Evolutionary conservation across 768 basidiomycete genomes (phyloP), one percentile per base, ranked within the genome.

Genomic region (Pleurotus salmoneostramineus): DNA sequence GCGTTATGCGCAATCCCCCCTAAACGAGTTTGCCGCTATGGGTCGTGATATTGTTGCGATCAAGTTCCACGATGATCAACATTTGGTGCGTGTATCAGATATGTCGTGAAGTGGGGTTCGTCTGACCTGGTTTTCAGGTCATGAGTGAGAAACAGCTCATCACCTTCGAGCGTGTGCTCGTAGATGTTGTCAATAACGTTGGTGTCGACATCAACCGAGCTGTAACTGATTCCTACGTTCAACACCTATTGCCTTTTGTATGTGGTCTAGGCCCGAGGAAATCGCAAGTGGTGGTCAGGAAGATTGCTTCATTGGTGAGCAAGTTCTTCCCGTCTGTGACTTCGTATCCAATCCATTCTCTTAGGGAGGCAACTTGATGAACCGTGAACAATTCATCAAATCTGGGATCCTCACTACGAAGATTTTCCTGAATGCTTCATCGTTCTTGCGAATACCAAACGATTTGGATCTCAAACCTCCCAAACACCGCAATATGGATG

Each of bases 151-250:
- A 96, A 68, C 75, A 98, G 11, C 70, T 93, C 49, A 71, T 78
- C 4, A 84, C 87, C 0, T 83, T 97, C 42, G 97, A 99, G 69
- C 86, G 92, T 42, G 87, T 84, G 31, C 75, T 99, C 37, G 92
- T 97, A 57, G 95, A 98, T 69, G 78, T 92, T 31, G 89, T 91
- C 57, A 98, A 95, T 72, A 86, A 85, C 66, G 88, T 95, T 60
- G 97, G 97, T 33, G 95, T 98, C 46, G 95, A 98, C 69, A 90
- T 99, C 75, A 98, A 99, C 69, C 88, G 89, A 33, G 92, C 93
- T 35, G 87, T 94, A 14, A 85, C 85, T 1, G 93, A 98, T 69
- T 64, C 85, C 3, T 97, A 98, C 70, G 94, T 97, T 67, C 88
- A 91, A 63, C 81, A 88, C 52, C 80, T 98, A 34, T 78, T 99